Conservation (phyloP, 2,329 filamentous ascomycete species). For the Verticillium klebahnii region DNA sequence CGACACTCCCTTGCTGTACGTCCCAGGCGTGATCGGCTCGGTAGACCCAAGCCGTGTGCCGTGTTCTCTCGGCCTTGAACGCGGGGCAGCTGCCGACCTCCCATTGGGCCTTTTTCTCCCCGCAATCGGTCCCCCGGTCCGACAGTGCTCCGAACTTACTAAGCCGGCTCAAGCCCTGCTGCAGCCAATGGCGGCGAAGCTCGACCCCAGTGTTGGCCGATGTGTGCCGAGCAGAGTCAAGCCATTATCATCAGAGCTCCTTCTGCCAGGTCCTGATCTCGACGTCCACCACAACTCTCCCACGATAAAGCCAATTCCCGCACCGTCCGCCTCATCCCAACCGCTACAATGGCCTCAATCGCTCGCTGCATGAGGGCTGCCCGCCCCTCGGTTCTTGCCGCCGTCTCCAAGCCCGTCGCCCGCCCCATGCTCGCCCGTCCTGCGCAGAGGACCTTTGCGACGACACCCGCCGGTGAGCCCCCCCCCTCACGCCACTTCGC, state of each 20-base stretch:
- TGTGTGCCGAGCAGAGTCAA: neutral
- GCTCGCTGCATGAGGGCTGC: slow-evolving; percentile 48
- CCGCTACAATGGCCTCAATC: slow-evolving; percentile 54
- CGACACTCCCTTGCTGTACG: neutral
- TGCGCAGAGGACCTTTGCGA: slow-evolving; percentile 37
- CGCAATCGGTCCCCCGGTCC: neutral
- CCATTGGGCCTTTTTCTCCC: neutral
- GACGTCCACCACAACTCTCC: neutral
- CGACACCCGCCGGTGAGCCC: slow-evolving; percentile 30
- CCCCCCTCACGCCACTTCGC: slow-evolving; percentile 1
- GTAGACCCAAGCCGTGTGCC: neutral
- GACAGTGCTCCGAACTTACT: neutral
- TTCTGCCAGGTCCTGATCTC: slow-evolving; percentile 4
- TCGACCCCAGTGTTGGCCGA: neutral
- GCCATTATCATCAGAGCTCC: neutral
- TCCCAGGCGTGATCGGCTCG: neutral
- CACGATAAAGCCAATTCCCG: neutral
- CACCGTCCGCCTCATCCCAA: slow-evolving; percentile 5
- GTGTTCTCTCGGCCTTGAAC: neutral
- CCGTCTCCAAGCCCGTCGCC: slow-evolving; percentile 28
- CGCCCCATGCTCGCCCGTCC: slow-evolving; percentile 33
- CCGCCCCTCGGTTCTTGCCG: slow-evolving; percentile 40
- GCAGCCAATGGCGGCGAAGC: neutral
- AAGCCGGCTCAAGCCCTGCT: neutral
- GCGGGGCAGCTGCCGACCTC: neutral